Percentiles rank a stretch among this genome's conserved stretches.
Conservation (phyloP, 2,329 filamentous ascomycete genomes). For the Aspergillus sp. region DNA sequence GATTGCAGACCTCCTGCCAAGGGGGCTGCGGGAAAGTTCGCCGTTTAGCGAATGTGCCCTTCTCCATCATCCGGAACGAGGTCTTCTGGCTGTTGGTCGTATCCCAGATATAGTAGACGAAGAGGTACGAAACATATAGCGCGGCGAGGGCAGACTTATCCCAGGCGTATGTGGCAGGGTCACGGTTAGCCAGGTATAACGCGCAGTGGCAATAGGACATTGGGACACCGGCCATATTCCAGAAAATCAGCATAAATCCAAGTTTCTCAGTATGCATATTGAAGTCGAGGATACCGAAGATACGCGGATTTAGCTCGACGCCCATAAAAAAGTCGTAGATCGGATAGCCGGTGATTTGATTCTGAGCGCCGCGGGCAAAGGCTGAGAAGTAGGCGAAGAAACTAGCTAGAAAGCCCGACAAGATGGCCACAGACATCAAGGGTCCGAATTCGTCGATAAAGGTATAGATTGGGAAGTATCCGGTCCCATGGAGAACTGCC, state of each 20-base stretch:
- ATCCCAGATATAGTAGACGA: conserved; percentile 86
- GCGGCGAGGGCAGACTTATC: conserved; percentile 55
- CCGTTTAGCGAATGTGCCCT: conserved; percentile 58
- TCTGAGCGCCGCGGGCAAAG: conserved; percentile 65
- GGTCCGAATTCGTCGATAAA: conserved; percentile 91
- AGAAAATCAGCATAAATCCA: conserved; percentile 96
- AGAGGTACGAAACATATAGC: conserved; percentile 63
- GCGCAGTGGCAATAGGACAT: conserved; percentile 90
- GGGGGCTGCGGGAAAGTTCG: conserved; percentile 80
- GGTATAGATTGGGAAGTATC: conserved; percentile 69
- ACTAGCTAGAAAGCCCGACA: conserved; percentile 76
- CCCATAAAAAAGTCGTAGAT: conserved; percentile 90
- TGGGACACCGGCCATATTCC: conserved; percentile 87
- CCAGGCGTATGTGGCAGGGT: conserved; percentile 67
- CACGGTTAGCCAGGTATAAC: conserved; percentile 74
- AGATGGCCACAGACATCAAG: conserved; percentile 82
- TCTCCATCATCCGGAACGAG: conserved; percentile 71
- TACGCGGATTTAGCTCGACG: conserved; percentile 71
- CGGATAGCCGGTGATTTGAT: conserved; percentile 77
- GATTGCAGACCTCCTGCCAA: conserved; percentile 73
- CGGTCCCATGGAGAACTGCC: conserved; percentile 68
- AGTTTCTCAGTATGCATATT: conserved; percentile 97
- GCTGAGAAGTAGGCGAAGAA: conserved; percentile 83
- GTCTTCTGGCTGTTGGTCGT: conserved; percentile 90
- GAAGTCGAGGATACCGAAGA: conserved; percentile 77